Evolutionary conservation across 2,329 filamentous ascomycete genomes (phyloP).

Genomic region (Pseudopithomyces chartarum): DNA sequence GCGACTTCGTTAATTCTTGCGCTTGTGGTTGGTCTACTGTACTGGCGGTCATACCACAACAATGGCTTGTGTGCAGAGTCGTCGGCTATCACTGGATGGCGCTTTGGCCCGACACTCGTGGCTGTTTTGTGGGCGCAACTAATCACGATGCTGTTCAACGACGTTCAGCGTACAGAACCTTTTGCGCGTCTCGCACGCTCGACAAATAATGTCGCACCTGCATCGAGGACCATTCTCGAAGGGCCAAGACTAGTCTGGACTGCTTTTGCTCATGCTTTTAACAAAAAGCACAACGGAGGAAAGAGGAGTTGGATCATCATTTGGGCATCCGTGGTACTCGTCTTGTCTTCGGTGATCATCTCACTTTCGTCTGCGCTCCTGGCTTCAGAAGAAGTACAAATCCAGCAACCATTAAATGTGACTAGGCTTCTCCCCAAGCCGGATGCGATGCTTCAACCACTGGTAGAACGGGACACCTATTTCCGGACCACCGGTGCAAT

Average conservation of each 20-base stretch:
- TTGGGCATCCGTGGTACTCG: slow-evolving; percentile 7
- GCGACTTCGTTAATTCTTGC: slow-evolving; percentile 5
- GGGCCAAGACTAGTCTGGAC: slow-evolving; percentile 16
- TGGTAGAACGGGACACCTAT: slow-evolving; percentile 11
- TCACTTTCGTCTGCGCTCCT: slow-evolving; percentile 20
- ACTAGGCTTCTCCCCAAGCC: background rate
- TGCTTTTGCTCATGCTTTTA: slow-evolving; percentile 10
- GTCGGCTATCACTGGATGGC: slow-evolving; percentile 10
- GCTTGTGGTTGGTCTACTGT: slow-evolving; percentile 6
- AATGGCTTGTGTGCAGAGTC: slow-evolving; percentile 14
- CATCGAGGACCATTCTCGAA: slow-evolving; percentile 9
- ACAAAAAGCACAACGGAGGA: slow-evolving; percentile 14
- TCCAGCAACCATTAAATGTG: slow-evolving; percentile 5
- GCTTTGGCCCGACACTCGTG: slow-evolving; percentile 15
- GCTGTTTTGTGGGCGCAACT: slow-evolving; percentile 16
- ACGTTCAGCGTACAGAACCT: slow-evolving; percentile 18
- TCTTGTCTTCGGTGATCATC: slow-evolving; percentile 15
- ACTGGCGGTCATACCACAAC: slow-evolving; percentile 14
- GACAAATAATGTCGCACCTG: background rate
- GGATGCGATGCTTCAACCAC: slow-evolving; percentile 6
- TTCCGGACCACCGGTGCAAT: slow-evolving; percentile 10
- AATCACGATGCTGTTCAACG: slow-evolving; percentile 14
- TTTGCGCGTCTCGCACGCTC: slow-evolving; percentile 14
- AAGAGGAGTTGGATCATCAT: slow-evolving; percentile 15
- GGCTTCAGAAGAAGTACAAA: slow-evolving; percentile 10